phyloP scores from a whole-genome alignment of 345 rosid genomes.

The Ceriops zippeliana region DNA sequence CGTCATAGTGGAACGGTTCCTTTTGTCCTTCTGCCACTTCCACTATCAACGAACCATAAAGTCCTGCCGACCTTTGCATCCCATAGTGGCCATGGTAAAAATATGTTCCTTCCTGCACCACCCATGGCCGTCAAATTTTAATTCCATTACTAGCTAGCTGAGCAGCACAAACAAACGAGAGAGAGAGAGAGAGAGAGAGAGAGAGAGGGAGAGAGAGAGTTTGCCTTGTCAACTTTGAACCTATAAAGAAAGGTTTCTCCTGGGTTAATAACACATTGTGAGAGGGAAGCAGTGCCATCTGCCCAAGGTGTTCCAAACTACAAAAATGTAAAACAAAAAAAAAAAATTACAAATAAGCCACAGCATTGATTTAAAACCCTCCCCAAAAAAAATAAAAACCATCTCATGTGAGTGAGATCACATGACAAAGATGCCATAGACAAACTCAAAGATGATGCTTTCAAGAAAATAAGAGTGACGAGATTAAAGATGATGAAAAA shows the following conservation, averaged over 20 bases:
- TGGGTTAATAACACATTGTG: conserved; percentile 71
- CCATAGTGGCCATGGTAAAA: conserved; percentile 87
- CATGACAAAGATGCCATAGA: neutral
- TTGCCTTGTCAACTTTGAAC: conserved; percentile 67
- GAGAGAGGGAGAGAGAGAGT: neutral
- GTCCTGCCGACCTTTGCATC: conserved; percentile 84
- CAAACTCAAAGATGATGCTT: too few species aligned
- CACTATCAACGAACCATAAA: conserved; percentile 62
- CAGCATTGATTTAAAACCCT: too few species aligned
- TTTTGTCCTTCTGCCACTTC: conserved; percentile 46
- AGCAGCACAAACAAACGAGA: neutral
- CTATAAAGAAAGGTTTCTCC: conserved; percentile 78
- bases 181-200: neutral
- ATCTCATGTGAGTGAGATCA: neutral
- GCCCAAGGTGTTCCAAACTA: conserved; percentile 87
- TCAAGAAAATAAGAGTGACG: too few species aligned
- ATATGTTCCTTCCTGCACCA: conserved; percentile 66
- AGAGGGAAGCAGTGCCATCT: conserved; percentile 78
- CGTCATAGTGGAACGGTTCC: conserved; percentile 68
- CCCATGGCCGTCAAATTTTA: too few species aligned
- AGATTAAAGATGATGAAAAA: neutral
- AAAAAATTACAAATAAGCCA: neutral
- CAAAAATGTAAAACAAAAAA: neutral
- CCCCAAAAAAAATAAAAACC: too few species aligned
- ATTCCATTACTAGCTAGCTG: neutral